Base-by-base conservation (phyloP, 208 protist genomes). In the Leishmania major region DNA sequence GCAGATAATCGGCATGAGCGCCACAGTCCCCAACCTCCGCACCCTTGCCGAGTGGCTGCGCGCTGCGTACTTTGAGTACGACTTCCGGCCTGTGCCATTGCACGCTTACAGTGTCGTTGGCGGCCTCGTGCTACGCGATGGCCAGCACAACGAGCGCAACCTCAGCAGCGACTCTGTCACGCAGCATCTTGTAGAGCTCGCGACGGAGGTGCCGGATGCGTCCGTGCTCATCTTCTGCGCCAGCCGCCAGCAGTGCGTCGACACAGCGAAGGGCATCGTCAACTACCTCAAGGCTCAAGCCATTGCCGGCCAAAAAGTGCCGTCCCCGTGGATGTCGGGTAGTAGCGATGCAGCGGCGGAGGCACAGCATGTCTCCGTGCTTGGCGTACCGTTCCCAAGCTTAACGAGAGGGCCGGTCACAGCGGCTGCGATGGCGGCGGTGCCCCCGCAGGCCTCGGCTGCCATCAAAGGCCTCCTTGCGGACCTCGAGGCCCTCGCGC, bases 1-100 rank as follows among this genome's bases (percentile, higher is more conserved):
- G 71, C 97, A 99, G 86, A 93, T 99, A 28, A 87, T 99, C 47
- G 96, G 92, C 28, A 99, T 99, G 97, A 97, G 92, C 60, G 98
- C 98, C 28, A 99, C 98, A 1, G 82, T 99, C 11, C 86, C 94
- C n/a, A 99, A 99, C 85, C 75, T 97, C 3, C 72, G 80, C 40
- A 81, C 80, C 49, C 79, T 99, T 35, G 94, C 96, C 2, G 51
- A 62, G 22, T 99, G 95, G 94, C 87, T 99, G 64, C 85, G 82
- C 35, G 96, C 96, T 3, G 78, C 45, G 72, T 93, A 90, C 80
- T 98, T 96, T 74, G 84, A 91, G 70, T 84, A 86, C 51, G 81
- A 86, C 73, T 97, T 92, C 80, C 91, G 95, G 43, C 96, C 96
- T 11, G 93, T 97, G n/a, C 88, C 90, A 35, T 84, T 98, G 78